Evolutionary conservation across 176 grass and related monocot genomes (phyloP).

Genomic region (Sorghum bicolor): DNA sequence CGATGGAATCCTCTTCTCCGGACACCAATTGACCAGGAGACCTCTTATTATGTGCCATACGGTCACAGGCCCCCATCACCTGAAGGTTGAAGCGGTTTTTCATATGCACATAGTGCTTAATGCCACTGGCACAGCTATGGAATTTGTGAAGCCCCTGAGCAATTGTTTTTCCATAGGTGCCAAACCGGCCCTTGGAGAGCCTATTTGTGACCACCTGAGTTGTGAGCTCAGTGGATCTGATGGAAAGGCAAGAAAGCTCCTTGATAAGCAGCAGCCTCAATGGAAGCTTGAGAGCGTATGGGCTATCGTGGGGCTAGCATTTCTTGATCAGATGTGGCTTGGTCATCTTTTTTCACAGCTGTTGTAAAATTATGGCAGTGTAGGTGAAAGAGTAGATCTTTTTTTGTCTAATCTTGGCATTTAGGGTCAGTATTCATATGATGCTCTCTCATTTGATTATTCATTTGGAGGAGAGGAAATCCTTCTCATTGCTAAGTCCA

Average conservation of each 20-base stretch:
- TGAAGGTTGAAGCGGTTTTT: slow-evolving; percentile 41
- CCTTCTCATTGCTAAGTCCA: slow-evolving; percentile 50
- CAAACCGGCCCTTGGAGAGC: slow-evolving; percentile 29
- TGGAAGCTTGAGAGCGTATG: slow-evolving; percentile 6
- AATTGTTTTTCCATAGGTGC: slow-evolving; percentile 24
- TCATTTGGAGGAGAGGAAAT: slow-evolving; percentile 51
- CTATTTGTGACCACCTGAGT: slow-evolving; percentile 9
- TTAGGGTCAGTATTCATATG: slow-evolving; percentile 47
- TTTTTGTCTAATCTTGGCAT: slow-evolving; percentile 51
- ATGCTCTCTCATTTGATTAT: slow-evolving; percentile 61
- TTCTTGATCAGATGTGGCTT: slow-evolving; percentile 25
- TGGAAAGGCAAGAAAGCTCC: slow-evolving; percentile 8
- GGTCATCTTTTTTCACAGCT: slow-evolving; percentile 30
- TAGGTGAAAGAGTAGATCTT: slow-evolving; percentile 54
- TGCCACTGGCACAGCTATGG: slow-evolving; percentile 24
- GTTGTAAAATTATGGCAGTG: slow-evolving; percentile 44
- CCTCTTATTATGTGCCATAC: slow-evolving; percentile 31
- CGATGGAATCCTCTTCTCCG: slow-evolving; percentile 65
- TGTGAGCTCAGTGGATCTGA: slow-evolving; percentile 31
- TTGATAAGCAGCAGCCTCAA: slow-evolving; percentile 16
- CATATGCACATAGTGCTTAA: slow-evolving; percentile 26
- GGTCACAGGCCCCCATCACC: slow-evolving; percentile 40
- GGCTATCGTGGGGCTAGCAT: slow-evolving; percentile 7
- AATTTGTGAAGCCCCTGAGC: slow-evolving; percentile 19
- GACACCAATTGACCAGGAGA: slow-evolving; percentile 55